Evolutionary conservation across 2,329 filamentous ascomycete species (phyloP), one percentile per base, ranked within the genome.

Genomic region (Fusarium pilosicola): DNA sequence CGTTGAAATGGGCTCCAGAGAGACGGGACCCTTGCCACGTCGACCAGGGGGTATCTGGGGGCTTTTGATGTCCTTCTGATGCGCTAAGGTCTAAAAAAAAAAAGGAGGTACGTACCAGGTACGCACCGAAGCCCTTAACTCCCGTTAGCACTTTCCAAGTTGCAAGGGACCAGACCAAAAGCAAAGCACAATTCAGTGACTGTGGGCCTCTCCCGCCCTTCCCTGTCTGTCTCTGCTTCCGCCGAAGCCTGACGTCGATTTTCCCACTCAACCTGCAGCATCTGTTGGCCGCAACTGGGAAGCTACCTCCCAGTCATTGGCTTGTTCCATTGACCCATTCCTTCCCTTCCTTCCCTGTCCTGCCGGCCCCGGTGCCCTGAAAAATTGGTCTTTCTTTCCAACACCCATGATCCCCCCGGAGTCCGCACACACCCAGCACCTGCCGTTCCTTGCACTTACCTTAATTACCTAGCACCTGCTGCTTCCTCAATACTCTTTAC

Each of bases 401-500:
- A 39, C 28, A 49, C 41, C 55, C 41, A 58, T 58, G 73, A 72
- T 75, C 69, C 76, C 75, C 76, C 68, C 52, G 65, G 54, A 68
- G 56, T 57, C 59, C 58, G 34, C 70, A 74, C 67, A 49, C 67
- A 49, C 72, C 66, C 62, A 68, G 28, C 45, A 52, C 62, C 63
- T 76, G 60, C 66, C 65, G 63, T 74, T 74, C 61, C 62, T 60
- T 67, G 68, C 57, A 73, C 61, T 72, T 78, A 71, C 76, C 72
- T 77, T 78, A 75, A 66, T 76, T 73, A 75, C 73, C 52, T 74
- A 71, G 61, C 70, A 75, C 63, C 69, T 75, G 70, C 65, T 75
- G 62, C 67, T 74, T 69, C 63, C 69, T 78, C 52, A 51, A 73
- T 70, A 67, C 46, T 63, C 44, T 48, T 42, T 55, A 74, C 65